These are phyloP conservation scores for Phytophthora kernoviae DNA, from an alignment of 352 stramenopile species.

Conservation along the genomic window DNA sequence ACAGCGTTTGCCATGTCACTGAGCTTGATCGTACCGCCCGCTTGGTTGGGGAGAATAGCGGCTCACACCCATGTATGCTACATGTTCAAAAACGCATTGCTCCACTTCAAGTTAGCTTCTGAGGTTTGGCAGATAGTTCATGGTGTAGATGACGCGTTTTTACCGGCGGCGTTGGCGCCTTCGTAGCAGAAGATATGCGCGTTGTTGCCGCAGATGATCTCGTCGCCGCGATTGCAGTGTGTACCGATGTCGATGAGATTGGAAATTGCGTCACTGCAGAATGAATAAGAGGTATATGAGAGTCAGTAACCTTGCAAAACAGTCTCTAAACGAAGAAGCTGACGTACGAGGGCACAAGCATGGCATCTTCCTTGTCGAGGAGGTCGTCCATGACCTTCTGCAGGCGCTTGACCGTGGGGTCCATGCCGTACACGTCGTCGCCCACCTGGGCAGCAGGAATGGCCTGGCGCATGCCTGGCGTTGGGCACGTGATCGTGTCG, in stretches of 20 bases:
- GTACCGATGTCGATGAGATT: slow-evolving; percentile 95
- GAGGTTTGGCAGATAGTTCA: background rate
- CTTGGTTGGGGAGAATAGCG: slow-evolving; percentile 75
- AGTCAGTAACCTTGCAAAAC: background rate
- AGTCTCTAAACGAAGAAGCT: slow-evolving; percentile 19
- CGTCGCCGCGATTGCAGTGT: slow-evolving; percentile 92
- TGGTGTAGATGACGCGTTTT: slow-evolving; percentile 6
- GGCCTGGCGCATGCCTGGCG: slow-evolving; percentile 88
- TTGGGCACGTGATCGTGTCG: slow-evolving; percentile 97
- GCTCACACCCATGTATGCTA: slow-evolving; percentile 90
- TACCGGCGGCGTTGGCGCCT: slow-evolving; percentile 85
- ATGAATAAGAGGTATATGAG: slow-evolving; percentile 2
- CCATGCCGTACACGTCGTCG: slow-evolving; percentile 81
- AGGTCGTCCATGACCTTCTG: slow-evolving; percentile 91
- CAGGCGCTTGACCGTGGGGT: slow-evolving; percentile 95
- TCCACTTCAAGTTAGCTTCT: background rate
- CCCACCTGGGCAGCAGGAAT: slow-evolving; percentile 82
- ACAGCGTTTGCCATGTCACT: slow-evolving; percentile 77
- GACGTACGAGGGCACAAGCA: slow-evolving; percentile 94
- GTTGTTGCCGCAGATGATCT: slow-evolving; percentile 95
- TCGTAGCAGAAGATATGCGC: slow-evolving; percentile 98
- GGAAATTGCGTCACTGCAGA: slow-evolving; percentile 94
- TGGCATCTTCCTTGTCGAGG: slow-evolving; percentile 93
- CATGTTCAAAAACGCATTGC: slow-evolving; percentile 3
- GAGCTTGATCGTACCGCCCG: slow-evolving; percentile 83